Evolutionary conservation across 192 early-diverging fungal genomes (phyloP).

Genomic region (Pilaira anomala): DNA sequence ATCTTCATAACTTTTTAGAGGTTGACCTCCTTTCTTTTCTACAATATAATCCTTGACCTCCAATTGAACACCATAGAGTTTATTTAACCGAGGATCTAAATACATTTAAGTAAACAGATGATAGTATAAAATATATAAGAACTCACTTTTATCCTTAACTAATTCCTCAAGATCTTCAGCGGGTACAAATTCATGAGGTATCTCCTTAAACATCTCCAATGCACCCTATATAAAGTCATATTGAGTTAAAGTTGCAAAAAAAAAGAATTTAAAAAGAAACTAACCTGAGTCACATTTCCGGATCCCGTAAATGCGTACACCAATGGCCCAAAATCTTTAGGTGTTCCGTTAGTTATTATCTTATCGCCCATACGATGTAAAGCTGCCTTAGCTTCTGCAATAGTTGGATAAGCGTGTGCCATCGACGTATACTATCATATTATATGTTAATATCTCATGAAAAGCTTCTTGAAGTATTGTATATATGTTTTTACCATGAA

Average conservation of each 20-base stretch:
- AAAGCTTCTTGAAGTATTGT: neutral
- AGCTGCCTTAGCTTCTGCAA: conserved; percentile 58
- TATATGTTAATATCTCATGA: neutral
- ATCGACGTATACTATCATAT: conserved; percentile 57
- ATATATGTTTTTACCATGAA: conserved; percentile 65
- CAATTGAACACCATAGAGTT: conserved; percentile 82
- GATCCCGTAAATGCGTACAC: conserved; percentile 87
- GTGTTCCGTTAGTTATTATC: conserved; percentile 85
- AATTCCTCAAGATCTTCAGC: conserved; percentile 62
- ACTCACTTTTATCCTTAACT: conserved; percentile 55
- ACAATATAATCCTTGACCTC: conserved; percentile 78
- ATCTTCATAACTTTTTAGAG: conserved; percentile 55
- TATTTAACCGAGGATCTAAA: conserved; percentile 60
- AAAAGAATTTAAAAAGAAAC: neutral
- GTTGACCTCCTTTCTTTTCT: conserved; percentile 59
- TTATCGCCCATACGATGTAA: conserved; percentile 68
- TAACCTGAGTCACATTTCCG: conserved; percentile 82
- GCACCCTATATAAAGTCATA: conserved; percentile 60
- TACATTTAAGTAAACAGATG: neutral
- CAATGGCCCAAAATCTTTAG: conserved; percentile 85
- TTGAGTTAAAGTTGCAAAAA: neutral
- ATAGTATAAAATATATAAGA: neutral
- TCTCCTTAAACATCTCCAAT: conserved; percentile 81
- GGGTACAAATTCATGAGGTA: conserved; percentile 89
- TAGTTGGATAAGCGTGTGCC: conserved; percentile 69